Evolutionary conservation across 345 rosid genomes (phyloP), one percentile per base, ranked within the genome.

Genomic region (Physaria fendleri): DNA sequence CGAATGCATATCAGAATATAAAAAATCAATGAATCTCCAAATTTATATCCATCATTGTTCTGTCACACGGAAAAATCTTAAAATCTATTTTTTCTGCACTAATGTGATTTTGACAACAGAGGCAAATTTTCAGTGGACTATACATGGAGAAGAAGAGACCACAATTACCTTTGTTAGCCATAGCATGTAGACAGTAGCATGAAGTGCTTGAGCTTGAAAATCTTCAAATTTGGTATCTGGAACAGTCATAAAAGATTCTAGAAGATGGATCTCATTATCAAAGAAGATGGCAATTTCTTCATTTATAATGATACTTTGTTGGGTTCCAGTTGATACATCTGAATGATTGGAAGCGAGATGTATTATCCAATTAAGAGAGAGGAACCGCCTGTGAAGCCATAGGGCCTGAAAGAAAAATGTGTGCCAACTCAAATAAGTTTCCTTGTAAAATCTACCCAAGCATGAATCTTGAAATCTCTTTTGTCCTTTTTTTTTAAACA

Each of bases 371-470:
- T 51, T 65, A 6, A 76, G 68, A 51, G 87, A 79, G 50, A 92
- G 87, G 70, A 82, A 92, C 13, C 95, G 84, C 2, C 95, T 83
- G 62, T 93, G 84, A 53, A 88, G 83, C 95, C 95, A 92, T 41
- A 84, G 68, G 37, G 89, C 95, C 93, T 91, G 84, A 20, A 32
- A 67, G 32, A 39, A 20, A 46, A 35, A 42, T n/a, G 14, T 10
- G 8, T 4, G 59, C 42, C 45, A 40, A 3, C 41, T 59, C 53
- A 42, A 41, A 17, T 34, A 59, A 18, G 61, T 42, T n/a, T n/a
- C n/a, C n/a, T n/a, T n/a, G n/a, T n/a, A n/a, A n/a, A n/a, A n/a
- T n/a, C n/a, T n/a, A n/a, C n/a, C n/a, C n/a, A n/a, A n/a, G n/a
- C n/a, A n/a, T n/a, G n/a, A n/a, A n/a, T n/a, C n/a, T n/a, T n/a